Percentiles rank a stretch among this genome's conserved stretches.
Conservation (phyloP, 2,329 filamentous ascomycete genomes). For the Ceratocystiopsis brevicomis region DNA sequence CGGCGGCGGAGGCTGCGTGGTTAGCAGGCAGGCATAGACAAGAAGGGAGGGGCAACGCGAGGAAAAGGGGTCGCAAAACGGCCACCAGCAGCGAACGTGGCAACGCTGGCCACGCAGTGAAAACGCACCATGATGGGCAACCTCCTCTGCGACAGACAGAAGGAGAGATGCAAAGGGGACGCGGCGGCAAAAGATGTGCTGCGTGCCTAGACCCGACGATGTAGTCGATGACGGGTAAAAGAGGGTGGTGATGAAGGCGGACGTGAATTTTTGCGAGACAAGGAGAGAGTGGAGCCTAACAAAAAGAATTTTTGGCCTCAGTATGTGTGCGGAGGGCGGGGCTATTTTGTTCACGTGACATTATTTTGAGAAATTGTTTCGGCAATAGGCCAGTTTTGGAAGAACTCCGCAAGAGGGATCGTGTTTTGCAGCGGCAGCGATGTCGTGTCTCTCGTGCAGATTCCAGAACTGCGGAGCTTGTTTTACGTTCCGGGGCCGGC, state of each 20-base stretch:
- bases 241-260: slow-evolving; percentile 1
- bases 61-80: not conserved
- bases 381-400: too few species aligned
- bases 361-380: not conserved
- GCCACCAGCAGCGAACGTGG: not conserved
- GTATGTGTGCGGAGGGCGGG: slow-evolving; percentile 7
- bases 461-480: too few species aligned
- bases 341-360: slow-evolving; percentile 4
- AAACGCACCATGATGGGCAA: slow-evolving; percentile 30
- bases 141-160: slow-evolving; percentile 22
- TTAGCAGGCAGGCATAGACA: slow-evolving; percentile 3
- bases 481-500: too few species aligned
- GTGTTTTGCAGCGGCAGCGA: too few species aligned
- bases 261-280: slow-evolving; percentile 1
- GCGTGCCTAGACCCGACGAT: slow-evolving; percentile 4
- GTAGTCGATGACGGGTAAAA: not conserved
- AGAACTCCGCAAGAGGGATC: too few species aligned
- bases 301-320: slow-evolving; percentile 6
- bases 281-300: slow-evolving; percentile 1
- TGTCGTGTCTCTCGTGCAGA: too few species aligned
- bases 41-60: not conserved
- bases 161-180: not conserved
- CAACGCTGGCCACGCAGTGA: not conserved
- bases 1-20: slow-evolving; percentile 60
- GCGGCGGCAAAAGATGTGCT: not conserved